These are phyloP conservation scores for Hanseniaspora jakobsenii DNA, from an alignment of 805 yeast genomes.

Conservation along the genomic window DNA sequence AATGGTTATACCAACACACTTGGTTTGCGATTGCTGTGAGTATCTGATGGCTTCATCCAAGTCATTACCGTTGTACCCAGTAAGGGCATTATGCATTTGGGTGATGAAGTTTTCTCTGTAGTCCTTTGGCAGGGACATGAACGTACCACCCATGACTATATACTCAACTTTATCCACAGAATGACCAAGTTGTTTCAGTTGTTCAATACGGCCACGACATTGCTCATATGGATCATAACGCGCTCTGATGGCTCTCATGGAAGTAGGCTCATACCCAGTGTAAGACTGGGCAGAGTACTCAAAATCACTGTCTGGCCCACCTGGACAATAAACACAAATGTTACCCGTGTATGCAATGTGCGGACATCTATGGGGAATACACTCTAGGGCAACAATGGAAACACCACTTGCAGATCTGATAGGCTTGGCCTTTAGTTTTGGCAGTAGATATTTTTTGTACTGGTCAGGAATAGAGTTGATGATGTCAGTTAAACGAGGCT, in stretches of 20 bases:
- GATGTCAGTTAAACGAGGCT: conserved; percentile 89
- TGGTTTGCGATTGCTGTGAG: conserved; percentile 88
- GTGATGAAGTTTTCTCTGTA: conserved; percentile 84
- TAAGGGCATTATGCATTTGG: conserved; percentile 84
- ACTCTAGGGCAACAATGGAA: conserved; percentile 98
- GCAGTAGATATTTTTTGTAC: conserved; percentile 78
- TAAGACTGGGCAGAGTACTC: conserved; percentile 97
- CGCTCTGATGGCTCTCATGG: conserved; percentile 98
- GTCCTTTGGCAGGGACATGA: conserved; percentile 84
- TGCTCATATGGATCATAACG: conserved; percentile 97
- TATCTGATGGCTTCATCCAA: conserved; percentile 81
- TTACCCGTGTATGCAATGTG: conserved; percentile 98
- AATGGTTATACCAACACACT: conserved; percentile 96
- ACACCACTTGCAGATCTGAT: conserved; percentile 97
- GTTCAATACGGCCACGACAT: conserved; percentile 95
- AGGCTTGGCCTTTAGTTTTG: conserved; percentile 95
- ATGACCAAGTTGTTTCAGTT: conserved; percentile 87
- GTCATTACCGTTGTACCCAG: conserved; percentile 79
- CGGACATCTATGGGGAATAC: conserved; percentile 98
- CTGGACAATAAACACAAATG: conserved; percentile 97
- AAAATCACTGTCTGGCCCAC: conserved; percentile 97
- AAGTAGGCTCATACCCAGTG: conserved; percentile 97
- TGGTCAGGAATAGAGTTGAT: conserved; percentile 93
- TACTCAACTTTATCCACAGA: conserved; percentile 95
- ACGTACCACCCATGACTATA: conserved; percentile 97